Conservation (phyloP, 164 flowering plant species). For the Umbilicus rupestris region DNA sequence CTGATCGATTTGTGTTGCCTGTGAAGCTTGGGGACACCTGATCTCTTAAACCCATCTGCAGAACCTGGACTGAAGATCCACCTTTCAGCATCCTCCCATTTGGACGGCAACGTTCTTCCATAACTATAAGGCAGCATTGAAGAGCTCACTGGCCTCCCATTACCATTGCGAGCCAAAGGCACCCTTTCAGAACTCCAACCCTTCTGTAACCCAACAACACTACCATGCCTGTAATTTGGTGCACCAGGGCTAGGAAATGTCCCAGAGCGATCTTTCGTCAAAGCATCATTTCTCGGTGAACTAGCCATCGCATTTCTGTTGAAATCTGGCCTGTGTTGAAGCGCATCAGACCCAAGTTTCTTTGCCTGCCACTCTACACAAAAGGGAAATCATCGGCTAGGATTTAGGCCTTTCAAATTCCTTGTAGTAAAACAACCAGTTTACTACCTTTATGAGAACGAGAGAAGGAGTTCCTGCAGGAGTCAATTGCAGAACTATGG, state of each 20-base stretch:
- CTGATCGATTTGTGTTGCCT: constrained; percentile 83
- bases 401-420: not conserved
- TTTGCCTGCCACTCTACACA: constrained; percentile 60
- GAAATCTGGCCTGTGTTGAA: constrained; percentile 57
- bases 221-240: not conserved
- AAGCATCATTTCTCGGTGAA: constrained; percentile 47
- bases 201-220: not conserved
- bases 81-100: constrained; percentile 99
- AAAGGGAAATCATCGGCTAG: not conserved
- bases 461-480: constrained; percentile 67
- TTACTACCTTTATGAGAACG: constrained; percentile 56
- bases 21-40: constrained; percentile 36
- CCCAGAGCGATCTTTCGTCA: constrained; percentile 48
- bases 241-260: constrained; percentile 18
- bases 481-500: constrained; percentile 27
- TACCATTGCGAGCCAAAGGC: not conserved
- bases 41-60: constrained; percentile 35
- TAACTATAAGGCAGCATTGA: constrained; percentile 34
- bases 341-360: constrained; percentile 47
- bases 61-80: constrained; percentile 87
- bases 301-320: constrained; percentile 33
- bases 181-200: constrained; percentile 9
- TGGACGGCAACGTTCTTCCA: constrained; percentile 87
- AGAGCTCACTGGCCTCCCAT: not conserved
- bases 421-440: not conserved